Evolutionary conservation across 345 rosid species (phyloP), one percentile per base, ranked within the genome.

Genomic region (Salix dunnii): DNA sequence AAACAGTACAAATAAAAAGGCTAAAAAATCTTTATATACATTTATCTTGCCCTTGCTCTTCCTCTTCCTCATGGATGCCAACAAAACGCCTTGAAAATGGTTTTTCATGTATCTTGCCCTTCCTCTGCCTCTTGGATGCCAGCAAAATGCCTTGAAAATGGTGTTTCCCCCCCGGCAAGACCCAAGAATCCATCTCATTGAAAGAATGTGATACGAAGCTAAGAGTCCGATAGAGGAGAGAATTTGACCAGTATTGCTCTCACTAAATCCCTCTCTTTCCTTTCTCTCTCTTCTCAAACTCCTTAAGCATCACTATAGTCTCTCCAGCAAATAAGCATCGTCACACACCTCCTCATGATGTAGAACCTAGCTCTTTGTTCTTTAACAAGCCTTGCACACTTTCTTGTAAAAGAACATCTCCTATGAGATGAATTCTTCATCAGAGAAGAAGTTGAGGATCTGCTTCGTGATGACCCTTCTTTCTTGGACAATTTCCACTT

Each of bases 341-440:
- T 80, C 0, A 96, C 92, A 72, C 99, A 96, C 9, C 97, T 90
- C 78, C 99, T 80, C 90, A 93, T 81, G 88, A 96, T 96, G 75
- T 96, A 96, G 84, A 96, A 96, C 49, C 92, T 87, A 63, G 99
- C 98, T 81, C 99, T 83, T 55, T 96, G 99, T 76, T 96, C 98
- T 71, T 90, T 87, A 23, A 96, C 93, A 71, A 96, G 76, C 65
- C 89, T 89, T 0, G 96, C 93, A 61, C 99, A 96, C 82, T 90
- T 96, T 70, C 98, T 88, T 0, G 94, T 79, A 70, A 96, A 96
- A 28, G 97, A 84, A 70, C 80, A 91, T 58, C 90, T 84, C 72
- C 91, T 76, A 0, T 81, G 90, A 38, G 84, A 42, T 1, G 86
- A 70, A 64, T 73, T 76, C 78, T 82, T 87, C 77, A 82, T 75